Evolutionary conservation across 2,329 filamentous ascomycete genomes (phyloP), one percentile per base, ranked within the genome.

Genomic region (Alternaria infectoria): DNA sequence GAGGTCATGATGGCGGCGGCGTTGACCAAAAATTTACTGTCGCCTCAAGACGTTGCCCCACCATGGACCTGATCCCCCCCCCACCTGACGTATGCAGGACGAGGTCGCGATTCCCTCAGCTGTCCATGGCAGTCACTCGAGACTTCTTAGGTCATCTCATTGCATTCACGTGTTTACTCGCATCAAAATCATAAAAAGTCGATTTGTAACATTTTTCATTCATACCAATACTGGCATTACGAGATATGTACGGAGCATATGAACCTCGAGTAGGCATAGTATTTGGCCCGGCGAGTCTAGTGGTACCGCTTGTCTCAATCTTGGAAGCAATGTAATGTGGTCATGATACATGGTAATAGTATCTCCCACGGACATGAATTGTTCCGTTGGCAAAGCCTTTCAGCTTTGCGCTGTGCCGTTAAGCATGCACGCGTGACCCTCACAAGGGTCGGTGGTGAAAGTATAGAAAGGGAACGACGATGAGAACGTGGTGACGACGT

Each of bases 311-410:
- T 44, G 32, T 43, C 28, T 69, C 74, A 57, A 66, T 80, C 69
- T 79, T 57, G 77, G 77, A 77, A 77, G 72, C 62, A 69, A 76
- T 76, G 69, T 74, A 79, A 79, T 79, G 77, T 78, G 75, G 69
- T 60, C 59, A 67, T 66, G 73, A 77, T 74, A 74, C 76, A 79
- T 77, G 64, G 66, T 61, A 65, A 61, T 67, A 45, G 76, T 73
- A 77, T 76, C 74, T 74, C 72, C 74, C 77, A 79, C 76, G 75
- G 75, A 77, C 76, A 79, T 79, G 71, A 65, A 70, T 68, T 71
- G 76, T 76, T 78, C 76, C 76, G 62, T 59, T 54, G 40, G 11
- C 54, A 52, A 52, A 52, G 28, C 49, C 0, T 52, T 40, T 36
- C 54, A 7, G 40, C 43, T 47, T 25, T 17, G 43, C 26, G 6